Conservation (phyloP, 352 stramenopile species). For the Achlya hypogyna region DNA sequence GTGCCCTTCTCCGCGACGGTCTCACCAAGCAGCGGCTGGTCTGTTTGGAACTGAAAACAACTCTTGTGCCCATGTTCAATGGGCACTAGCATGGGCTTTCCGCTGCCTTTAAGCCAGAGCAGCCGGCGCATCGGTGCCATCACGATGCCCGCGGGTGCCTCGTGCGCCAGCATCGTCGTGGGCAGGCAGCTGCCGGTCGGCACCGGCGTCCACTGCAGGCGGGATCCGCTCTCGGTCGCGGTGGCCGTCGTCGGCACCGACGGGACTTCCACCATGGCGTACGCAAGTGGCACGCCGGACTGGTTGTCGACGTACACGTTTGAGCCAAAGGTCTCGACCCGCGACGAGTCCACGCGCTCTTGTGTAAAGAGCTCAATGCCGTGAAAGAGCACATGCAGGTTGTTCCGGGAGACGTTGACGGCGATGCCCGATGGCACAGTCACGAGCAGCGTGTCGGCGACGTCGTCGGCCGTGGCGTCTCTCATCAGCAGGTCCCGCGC, state of each 20-base stretch:
- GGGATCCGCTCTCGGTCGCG: not conserved
- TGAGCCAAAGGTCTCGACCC: constrained; percentile 43
- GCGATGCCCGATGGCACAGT: constrained; percentile 76
- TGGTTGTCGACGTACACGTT: constrained; percentile 86
- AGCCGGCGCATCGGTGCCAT: constrained; percentile 62
- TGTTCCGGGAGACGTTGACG: constrained; percentile 71
- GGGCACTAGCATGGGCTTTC: constrained; percentile 74
- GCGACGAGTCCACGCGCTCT: constrained; percentile 34
- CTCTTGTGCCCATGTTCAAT: constrained; percentile 82
- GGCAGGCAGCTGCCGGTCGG: constrained; percentile 51
- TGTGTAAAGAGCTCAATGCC: constrained; percentile 70
- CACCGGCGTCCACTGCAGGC: constrained; percentile 45
- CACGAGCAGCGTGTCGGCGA: constrained; percentile 58
- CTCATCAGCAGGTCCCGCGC: constrained; percentile 63
- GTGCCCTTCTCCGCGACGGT: constrained; percentile 79
- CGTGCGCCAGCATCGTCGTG: constrained; percentile 72
- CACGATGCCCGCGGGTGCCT: constrained; percentile 71
- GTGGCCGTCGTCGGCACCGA: constrained; percentile 44
- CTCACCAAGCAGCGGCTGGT: constrained; percentile 74
- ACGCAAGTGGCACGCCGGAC: constrained; percentile 71
- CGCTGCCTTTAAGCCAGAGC: constrained; percentile 51
- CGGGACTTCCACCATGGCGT: constrained; percentile 68
- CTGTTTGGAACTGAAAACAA: constrained; percentile 61
- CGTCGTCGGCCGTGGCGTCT: constrained; percentile 18
- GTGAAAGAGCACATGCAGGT: constrained; percentile 75